A percentile compares a stretch with the other conserved stretches of the same genome.
phyloP scores from a whole-genome alignment of 177 flowering plant species.

The Telopea speciosissima region DNA sequence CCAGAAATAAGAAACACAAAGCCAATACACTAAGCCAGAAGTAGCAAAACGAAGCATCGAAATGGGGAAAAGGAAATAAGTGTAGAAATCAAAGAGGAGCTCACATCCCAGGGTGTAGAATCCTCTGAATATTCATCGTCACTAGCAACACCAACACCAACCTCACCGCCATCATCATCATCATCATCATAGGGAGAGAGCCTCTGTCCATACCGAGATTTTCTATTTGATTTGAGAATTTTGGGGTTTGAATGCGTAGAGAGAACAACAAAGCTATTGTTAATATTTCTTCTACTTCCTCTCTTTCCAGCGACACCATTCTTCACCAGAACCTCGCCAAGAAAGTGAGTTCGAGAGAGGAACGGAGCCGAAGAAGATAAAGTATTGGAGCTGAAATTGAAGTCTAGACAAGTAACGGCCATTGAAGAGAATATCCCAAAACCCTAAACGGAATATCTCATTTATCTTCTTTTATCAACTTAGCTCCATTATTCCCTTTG shows the following conservation, averaged over 20 bases:
- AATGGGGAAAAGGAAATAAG: too few species aligned
- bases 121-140: slow-evolving; percentile 24
- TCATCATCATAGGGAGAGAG: slow-evolving; percentile 43
- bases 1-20: too few species aligned
- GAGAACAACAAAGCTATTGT: slow-evolving; percentile 25
- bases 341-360: not conserved
- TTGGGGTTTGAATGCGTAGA: slow-evolving; percentile 69
- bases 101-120: slow-evolving; percentile 37
- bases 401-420: slow-evolving; percentile 25
- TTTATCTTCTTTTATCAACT: not conserved
- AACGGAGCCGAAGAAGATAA: slow-evolving; percentile 11
- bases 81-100: not conserved
- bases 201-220: slow-evolving; percentile 39
- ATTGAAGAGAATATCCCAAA: slow-evolving; percentile 24
- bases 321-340: not conserved
- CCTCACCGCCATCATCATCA: slow-evolving; percentile 33
- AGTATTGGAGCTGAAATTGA: slow-evolving; percentile 12
- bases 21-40: too few species aligned
- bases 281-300: slow-evolving; percentile 11
- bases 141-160: slow-evolving; percentile 19
- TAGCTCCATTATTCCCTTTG: not conserved
- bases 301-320: not conserved
- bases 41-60: too few species aligned
- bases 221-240: slow-evolving; percentile 61
- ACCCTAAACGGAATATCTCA: slow-evolving; percentile 9